These are phyloP conservation scores for Uromyces viciae-fabae DNA, from an alignment of 1,284 basidiomycete genomes.

Conservation along the genomic window DNA sequence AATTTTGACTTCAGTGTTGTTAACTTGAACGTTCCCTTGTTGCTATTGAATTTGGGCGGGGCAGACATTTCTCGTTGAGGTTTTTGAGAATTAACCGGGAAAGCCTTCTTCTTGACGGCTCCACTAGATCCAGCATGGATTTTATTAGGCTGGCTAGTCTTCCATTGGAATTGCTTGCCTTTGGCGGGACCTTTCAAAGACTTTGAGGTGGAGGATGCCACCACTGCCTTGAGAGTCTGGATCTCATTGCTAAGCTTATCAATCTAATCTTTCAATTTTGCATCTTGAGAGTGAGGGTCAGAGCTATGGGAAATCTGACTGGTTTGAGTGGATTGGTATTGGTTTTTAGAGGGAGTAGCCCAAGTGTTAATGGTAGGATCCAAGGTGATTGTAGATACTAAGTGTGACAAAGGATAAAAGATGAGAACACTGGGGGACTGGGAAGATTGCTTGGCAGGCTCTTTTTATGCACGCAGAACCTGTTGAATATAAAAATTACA, in stretches of 20 bases:
- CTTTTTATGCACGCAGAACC: no score
- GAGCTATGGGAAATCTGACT: background rate
- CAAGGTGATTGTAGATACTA: no score
- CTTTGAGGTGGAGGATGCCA: background rate
- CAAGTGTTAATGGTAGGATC: slow-evolving; percentile 11
- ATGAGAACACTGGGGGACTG: no score
- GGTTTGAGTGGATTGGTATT: no score
- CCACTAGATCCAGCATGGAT: background rate
- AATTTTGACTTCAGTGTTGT: background rate
- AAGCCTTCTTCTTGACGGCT: background rate
- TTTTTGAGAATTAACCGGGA: background rate
- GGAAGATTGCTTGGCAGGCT: no score
- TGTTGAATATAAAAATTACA: no score
- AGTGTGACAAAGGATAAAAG: no score
- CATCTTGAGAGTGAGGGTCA: no score
- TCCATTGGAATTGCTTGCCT: background rate
- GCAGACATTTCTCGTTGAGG: background rate
- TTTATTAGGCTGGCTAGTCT: background rate
- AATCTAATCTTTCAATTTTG: background rate
- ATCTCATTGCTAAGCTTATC: background rate
- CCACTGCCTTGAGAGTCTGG: background rate
- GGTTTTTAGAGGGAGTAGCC: no score
- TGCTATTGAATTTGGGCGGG: slow-evolving; percentile 4
- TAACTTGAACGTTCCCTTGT: background rate
- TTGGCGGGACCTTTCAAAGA: background rate